phyloP scores from a whole-genome alignment of 805 yeast species.

The Jamesozyma spencerorum region DNA sequence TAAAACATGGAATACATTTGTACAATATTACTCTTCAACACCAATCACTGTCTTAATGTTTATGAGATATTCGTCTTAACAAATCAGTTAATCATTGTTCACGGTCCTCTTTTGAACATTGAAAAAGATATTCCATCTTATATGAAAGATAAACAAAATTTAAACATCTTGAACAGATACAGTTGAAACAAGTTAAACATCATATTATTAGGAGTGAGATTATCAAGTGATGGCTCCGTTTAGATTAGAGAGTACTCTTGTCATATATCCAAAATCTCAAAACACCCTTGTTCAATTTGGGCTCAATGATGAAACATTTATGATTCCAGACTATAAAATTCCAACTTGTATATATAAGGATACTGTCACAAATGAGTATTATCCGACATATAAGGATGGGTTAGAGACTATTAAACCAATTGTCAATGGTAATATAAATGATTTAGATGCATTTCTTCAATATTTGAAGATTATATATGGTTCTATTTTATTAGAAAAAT shows the following conservation, averaged over 20 bases:
- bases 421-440: conserved; percentile 49
- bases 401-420: conserved; percentile 51
- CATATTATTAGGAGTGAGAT: neutral
- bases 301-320: conserved; percentile 46
- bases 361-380: conserved; percentile 22
- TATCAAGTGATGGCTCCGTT: conserved; percentile 28
- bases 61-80: too few relatives aligned
- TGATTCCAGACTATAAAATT: conserved; percentile 65
- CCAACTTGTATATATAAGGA: conserved; percentile 68
- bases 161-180: too few relatives aligned
- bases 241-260: conserved; percentile 30
- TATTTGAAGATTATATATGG: conserved; percentile 40
- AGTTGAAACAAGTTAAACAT: neutral
- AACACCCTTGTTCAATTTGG: conserved; percentile 74
- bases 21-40: too few relatives aligned
- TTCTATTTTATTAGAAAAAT: conserved; percentile 33
- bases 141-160: too few relatives aligned
- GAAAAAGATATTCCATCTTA: too few relatives aligned
- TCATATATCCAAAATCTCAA: conserved; percentile 73
- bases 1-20: too few relatives aligned
- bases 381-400: conserved; percentile 30
- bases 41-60: too few relatives aligned
- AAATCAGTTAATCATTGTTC: too few relatives aligned
- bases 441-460: conserved; percentile 63
- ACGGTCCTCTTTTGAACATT: too few relatives aligned